Evolutionary conservation across 345 rosid species (phyloP), one percentile per base, ranked within the genome.

Genomic region (Salix caprea): DNA sequence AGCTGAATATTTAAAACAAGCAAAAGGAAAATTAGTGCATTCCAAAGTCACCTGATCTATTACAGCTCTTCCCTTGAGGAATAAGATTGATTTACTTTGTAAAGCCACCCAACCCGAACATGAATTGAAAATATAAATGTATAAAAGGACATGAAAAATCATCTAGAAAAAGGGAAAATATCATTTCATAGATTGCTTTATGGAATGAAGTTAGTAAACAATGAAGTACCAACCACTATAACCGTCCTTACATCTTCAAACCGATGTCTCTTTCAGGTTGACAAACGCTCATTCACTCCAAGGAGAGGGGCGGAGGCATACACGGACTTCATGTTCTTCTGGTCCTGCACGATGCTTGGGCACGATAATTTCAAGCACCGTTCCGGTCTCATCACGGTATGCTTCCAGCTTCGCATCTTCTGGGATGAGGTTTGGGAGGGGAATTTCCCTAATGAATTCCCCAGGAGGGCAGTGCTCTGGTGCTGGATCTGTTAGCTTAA

Each of bases 391-490:
- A 13, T 93, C 93, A 0, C 85, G 69, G 80, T 87, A 91, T 74
- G 98, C 98, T 84, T 93, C 97, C 58, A 93, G 87, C 76, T 86
- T 82, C 30, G 98, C 98, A 75, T 91, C 97, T 79, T 93, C 98
- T 32, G 96, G 97, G 75, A 93, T 93, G 71, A 91, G 89, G 81
- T 86, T 90, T 0, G 92, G 92, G 28, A 93, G 87, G 79, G 91
- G 87, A 68, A 93, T 89, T 74, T 89, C 94, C 36, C 98, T 83
- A 26, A 91, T 81, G 65, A 93, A 93, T 73, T 91, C 97, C 76
- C 98, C 98, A 0, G 92, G 98, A 74, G 97, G 93, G 92, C 97
- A 93, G 80, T 93, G 97, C 89, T 93, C 98, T 16, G 98, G 91
- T 54, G 91, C 78, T 70, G 94, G 93, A 87, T 93, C 98, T 26